Conservation (phyloP, 768 basidiomycete genomes). For the Gloeostereum incarnatum region DNA sequence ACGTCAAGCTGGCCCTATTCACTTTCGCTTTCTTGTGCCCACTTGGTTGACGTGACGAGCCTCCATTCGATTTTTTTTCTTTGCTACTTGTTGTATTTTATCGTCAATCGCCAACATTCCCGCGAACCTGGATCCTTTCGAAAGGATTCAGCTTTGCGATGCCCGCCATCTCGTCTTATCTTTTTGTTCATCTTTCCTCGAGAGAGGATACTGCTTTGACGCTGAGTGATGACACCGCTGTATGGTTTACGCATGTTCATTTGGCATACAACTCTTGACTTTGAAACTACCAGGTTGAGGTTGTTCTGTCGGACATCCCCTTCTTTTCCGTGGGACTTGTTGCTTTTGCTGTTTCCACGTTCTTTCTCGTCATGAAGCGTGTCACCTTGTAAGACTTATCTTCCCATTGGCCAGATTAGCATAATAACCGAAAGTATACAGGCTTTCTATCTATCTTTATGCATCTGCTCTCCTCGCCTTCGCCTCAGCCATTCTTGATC, state of each 20-base stretch:
- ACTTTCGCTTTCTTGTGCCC: too few relatives aligned
- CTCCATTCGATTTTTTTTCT: too few relatives aligned
- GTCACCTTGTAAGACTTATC: constrained; percentile 34
- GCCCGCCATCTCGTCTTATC: too few relatives aligned
- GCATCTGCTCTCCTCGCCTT: constrained; percentile 52
- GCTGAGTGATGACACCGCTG: constrained; percentile 32
- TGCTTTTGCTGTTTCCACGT: constrained; percentile 48
- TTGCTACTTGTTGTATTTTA: too few relatives aligned
- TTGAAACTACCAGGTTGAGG: constrained; percentile 32
- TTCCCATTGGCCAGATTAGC: background rate
- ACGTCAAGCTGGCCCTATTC: too few relatives aligned
- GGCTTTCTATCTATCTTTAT: constrained; percentile 43
- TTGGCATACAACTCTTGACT: background rate
- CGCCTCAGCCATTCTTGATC: constrained; percentile 51
- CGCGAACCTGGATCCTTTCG: too few relatives aligned
- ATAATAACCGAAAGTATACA: constrained; percentile 15
- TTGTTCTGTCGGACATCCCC: constrained; percentile 56
- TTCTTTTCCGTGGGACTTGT: constrained; percentile 59
- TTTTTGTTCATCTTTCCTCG: too few relatives aligned
- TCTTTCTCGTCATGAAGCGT: constrained; percentile 45
- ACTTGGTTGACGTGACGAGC: too few relatives aligned
- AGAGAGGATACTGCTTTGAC: constrained; percentile 15
- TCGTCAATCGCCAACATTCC: too few relatives aligned
- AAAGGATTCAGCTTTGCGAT: too few relatives aligned
- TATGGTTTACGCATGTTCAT: constrained; percentile 17